Evolutionary conservation across 495 filamentous ascomycete genomes (phyloP), one percentile per base, ranked within the genome.

Genomic region (Saxispiralis lemnorum): DNA sequence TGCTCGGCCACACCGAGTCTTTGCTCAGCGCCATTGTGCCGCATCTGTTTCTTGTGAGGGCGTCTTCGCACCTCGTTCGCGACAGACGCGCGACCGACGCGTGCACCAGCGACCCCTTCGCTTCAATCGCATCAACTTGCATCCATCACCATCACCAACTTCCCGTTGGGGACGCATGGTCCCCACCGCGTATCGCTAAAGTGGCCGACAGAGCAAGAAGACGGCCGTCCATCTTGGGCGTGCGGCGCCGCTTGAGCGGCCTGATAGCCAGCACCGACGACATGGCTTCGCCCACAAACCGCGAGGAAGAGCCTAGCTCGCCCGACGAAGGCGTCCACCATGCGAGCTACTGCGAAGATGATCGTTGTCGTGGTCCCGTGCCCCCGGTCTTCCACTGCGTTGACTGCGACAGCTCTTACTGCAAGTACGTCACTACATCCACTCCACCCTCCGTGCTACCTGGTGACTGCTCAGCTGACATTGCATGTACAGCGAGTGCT

Each of bases 371-470:
- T 4, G 44, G 44, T 2, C 21, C 38, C 4, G 30, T 35, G 20
- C 39, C 15, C 6, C 48, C 48, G 13, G 31, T 51, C 1, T 51
- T 38, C 33, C 48, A 51, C 39, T 51, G 48, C 20, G 48, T 51
- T 9, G 48, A 51, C 19, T 51, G 48, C 35, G 48, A 51, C 34
- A 51, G 48, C 33, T 51, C 47, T 20, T 50, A 50, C 38, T 50
- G 47, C 47, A 45, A 36, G 47, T 49, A 28, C 3, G 46, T 21
- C 37, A 35, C 34, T 35, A 6, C 34, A 14, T 35, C 16, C 34
- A 17, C 5, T 13, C 24, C 15, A 30, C 6, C 31, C 18, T 43
- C 15, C 2, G n/a, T n/a, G 11, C 31, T 6, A 6, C 19, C 5
- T 18, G 39, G 31, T 16, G 18, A 12, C 39, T 31, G n/a, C n/a